Evolutionary conservation across 1,139 yeast species (phyloP).

Genomic region (Yamadazyma sp.): DNA sequence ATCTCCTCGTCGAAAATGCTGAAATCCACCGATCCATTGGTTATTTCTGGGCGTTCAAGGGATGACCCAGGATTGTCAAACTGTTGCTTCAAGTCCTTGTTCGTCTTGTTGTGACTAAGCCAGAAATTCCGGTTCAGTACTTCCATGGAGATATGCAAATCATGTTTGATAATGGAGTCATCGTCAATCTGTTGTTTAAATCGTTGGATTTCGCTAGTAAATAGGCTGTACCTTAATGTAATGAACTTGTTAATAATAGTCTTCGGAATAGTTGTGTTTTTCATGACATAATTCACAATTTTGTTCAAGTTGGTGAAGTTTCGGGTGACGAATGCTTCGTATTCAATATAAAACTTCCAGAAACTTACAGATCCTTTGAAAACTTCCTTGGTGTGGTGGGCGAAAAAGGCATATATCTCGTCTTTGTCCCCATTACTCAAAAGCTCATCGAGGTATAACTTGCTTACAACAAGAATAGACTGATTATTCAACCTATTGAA

Average conservation of each 20-base stretch:
- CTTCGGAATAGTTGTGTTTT: constrained; percentile 48
- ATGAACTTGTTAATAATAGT: constrained; percentile 40
- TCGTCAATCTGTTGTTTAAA: constrained; percentile 17
- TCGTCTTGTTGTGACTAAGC: constrained; percentile 3
- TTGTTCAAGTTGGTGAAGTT: constrained; percentile 44
- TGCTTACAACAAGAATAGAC: constrained; percentile 27
- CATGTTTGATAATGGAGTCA: constrained; percentile 23
- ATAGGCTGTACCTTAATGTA: constrained; percentile 21
- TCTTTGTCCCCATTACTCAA: constrained; percentile 7
- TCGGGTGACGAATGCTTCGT: constrained; percentile 42
- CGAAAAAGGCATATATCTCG: constrained; percentile 27
- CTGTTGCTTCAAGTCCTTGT: constrained; percentile 33
- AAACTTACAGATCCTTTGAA: constrained; percentile 45
- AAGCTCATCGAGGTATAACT: constrained; percentile 19
- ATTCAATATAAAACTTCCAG: constrained; percentile 58
- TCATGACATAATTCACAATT: constrained; percentile 44
- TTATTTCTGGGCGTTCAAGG: constrained; percentile 54
- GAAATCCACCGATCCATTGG: constrained; percentile 39
- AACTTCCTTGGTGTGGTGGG: constrained; percentile 34
- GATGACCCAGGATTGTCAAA: constrained; percentile 63
- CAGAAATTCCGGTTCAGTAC: constrained; percentile 5
- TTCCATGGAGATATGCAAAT: constrained; percentile 29
- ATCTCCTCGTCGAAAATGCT: constrained; percentile 24
- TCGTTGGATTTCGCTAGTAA: constrained; percentile 25
- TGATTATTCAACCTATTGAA: constrained; percentile 27